Conservation (phyloP, 495 filamentous ascomycete genomes). For the Xylona heveae region DNA sequence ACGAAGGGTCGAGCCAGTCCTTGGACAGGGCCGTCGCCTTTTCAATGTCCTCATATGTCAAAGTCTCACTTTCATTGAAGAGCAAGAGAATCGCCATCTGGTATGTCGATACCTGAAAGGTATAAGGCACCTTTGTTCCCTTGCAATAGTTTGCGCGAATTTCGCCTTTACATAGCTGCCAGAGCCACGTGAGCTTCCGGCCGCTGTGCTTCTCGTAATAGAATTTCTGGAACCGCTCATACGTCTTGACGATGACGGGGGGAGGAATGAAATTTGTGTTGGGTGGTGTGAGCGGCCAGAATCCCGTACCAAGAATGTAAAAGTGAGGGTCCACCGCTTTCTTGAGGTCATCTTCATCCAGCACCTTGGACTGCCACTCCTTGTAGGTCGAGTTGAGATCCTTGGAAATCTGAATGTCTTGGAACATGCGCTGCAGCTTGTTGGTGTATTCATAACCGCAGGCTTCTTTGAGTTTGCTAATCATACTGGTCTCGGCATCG, state of each 20-base stretch:
- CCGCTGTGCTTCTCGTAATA: conserved; percentile 93
- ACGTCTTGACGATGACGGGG: conserved; percentile 61
- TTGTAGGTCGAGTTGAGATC: conserved; percentile 81
- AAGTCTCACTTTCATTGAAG: conserved; percentile 78
- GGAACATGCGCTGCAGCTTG: conserved; percentile 98
- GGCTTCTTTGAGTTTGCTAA: conserved; percentile 95
- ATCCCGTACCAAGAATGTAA: conserved; percentile 82
- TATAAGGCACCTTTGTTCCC: conserved; percentile 72
- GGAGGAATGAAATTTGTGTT: conserved; percentile 73
- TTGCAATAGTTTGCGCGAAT: conserved; percentile 84
- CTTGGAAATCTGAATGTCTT: conserved; percentile 96
- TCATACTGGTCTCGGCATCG: conserved; percentile 98
- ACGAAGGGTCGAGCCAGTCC: conserved; percentile 67
- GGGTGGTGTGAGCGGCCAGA: conserved; percentile 85
- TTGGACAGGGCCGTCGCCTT: conserved; percentile 53
- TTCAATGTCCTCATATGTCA: conserved; percentile 72
- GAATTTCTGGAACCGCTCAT: conserved; percentile 73
- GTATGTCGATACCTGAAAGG: conserved; percentile 92
- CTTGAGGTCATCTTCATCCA: conserved; percentile 39
- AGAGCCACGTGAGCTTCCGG: conserved; percentile 91
- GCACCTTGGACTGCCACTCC: conserved; percentile 37
- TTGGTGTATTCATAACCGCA: conserved; percentile 99
- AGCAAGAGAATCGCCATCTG: conserved; percentile 95
- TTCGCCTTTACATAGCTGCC: conserved; percentile 96
- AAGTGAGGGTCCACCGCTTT: conserved; percentile 54